phyloP scores from a whole-genome alignment of 441 rosid species.

The Gossypium davidsonii region DNA sequence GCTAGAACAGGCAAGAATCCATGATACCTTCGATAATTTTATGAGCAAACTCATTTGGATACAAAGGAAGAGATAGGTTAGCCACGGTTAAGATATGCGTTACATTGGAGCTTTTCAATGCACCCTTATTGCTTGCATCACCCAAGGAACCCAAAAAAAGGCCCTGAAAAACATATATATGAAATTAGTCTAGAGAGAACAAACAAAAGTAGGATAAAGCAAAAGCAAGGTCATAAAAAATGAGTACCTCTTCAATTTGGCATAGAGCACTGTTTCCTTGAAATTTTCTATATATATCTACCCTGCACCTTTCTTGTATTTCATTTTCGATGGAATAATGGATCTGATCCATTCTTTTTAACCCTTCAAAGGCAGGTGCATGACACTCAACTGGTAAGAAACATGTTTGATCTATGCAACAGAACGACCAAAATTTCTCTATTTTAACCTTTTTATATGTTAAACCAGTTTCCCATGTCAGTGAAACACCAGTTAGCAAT shows the following conservation, averaged over 20 bases:
- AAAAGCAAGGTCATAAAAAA: background rate
- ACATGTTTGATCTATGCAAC: background rate
- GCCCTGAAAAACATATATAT: slow-evolving; percentile 24
- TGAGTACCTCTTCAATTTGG: slow-evolving; percentile 39
- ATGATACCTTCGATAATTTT: slow-evolving; percentile 33
- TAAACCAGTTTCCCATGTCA: background rate
- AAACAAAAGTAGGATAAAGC: background rate
- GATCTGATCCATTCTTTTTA: slow-evolving; percentile 8
- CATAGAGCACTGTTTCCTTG: slow-evolving; percentile 31
- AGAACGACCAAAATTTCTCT: background rate
- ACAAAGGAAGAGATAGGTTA: slow-evolving; percentile 24
- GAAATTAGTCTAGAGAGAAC: background rate
- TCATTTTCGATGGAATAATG: background rate
- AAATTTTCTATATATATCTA: slow-evolving; percentile 20
- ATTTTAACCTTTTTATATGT: background rate
- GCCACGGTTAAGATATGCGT: slow-evolving; percentile 49
- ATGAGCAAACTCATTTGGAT: slow-evolving; percentile 39
- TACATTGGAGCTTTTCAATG: slow-evolving; percentile 35
- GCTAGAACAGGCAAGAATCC: no score
- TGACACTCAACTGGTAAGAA: background rate
- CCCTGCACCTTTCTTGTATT: background rate
- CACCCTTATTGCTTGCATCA: slow-evolving; percentile 42
- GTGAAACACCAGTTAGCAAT: background rate
- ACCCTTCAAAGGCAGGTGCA: background rate
- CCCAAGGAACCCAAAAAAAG: slow-evolving; percentile 46